Evolutionary conservation across 2,329 filamentous ascomycete species (phyloP), one percentile per base, ranked within the genome.

Genomic region (Boeremia exigua): DNA sequence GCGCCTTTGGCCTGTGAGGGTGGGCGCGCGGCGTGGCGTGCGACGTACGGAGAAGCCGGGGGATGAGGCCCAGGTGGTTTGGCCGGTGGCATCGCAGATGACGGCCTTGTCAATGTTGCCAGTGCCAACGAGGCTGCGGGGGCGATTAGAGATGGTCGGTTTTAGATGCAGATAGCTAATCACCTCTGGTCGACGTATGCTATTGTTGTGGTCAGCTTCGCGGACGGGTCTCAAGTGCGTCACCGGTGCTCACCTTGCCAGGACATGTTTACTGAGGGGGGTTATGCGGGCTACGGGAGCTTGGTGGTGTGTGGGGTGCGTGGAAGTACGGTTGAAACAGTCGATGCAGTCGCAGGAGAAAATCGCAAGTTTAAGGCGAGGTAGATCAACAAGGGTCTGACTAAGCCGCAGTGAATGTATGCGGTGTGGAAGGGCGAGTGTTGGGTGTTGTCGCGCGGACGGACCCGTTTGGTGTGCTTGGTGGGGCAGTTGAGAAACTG

Each of bases 31-130:
- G 40, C 19, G 40, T 19, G 40, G 17, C 30, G 56, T 38, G 43
- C 56, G 56, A 74, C 80, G 77, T 88, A 96, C 92, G 74, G 82
- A 80, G 81, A 96, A 96, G 66, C 82, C 95, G 88, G 61, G 91
- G 93, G 75, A 97, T 89, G 82, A 96, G 89, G 65, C 95, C 75
- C 76, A 96, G 60, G 96, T 71, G 56, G 80, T 78, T 68, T 79
- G 77, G 70, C 78, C 78, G 52, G 73, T 70, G 59, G 70, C 75
- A 71, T 80, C 80, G 63, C 81, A 80, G 68, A 82, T 81, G 62
- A 81, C 75, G 61, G 81, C 79, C 70, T 81, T 81, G 71, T 78
- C 75, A 66, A 78, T 69, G 66, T 76, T 75, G 67, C 74, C 74
- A 56, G 72, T 73, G 74, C 75, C 75, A 56, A 77, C 70, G 64